Conservation (phyloP, 2,329 filamentous ascomycete species). For the Phoma sp. region DNA sequence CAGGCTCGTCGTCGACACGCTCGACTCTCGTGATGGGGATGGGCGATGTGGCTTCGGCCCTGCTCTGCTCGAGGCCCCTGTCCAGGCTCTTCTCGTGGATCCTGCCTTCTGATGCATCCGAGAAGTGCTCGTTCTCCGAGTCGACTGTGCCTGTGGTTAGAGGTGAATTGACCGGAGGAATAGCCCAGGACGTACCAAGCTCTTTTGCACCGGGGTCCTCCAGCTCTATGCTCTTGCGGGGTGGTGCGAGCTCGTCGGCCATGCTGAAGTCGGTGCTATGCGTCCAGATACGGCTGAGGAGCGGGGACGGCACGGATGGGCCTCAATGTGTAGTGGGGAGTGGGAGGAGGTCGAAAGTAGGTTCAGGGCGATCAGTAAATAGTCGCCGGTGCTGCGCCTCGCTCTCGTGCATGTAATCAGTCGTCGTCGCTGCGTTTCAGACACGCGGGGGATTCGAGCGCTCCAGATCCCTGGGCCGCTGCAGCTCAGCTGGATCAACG, state of each 20-base stretch:
- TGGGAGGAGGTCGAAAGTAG: neutral
- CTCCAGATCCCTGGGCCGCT: constrained; percentile 23
- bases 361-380: neutral
- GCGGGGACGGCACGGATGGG: neutral
- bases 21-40: constrained; percentile 70
- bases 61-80: constrained; percentile 35
- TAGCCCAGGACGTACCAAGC: constrained; percentile 54
- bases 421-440: constrained; percentile 31
- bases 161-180: neutral
- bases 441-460: constrained; percentile 23
- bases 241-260: constrained; percentile 59
- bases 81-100: constrained; percentile 10
- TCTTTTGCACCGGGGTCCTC: constrained; percentile 65
- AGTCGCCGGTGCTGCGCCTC: constrained; percentile 26
- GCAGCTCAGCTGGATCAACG: constrained; percentile 29
- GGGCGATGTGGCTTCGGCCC: constrained; percentile 58
- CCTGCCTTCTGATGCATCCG: constrained; percentile 68
- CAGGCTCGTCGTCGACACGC: constrained; percentile 65
- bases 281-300: neutral
- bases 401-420: constrained; percentile 14
- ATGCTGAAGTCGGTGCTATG: constrained; percentile 31
- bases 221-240: constrained; percentile 62
- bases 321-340: neutral
- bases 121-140: constrained; percentile 69
- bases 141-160: constrained; percentile 36